A percentile compares a stretch with the other conserved stretches of the same genome.
These are phyloP conservation scores for Sporothrix brunneoviolacea DNA, from an alignment of 2,329 filamentous ascomycete species.

Conservation along the genomic window DNA sequence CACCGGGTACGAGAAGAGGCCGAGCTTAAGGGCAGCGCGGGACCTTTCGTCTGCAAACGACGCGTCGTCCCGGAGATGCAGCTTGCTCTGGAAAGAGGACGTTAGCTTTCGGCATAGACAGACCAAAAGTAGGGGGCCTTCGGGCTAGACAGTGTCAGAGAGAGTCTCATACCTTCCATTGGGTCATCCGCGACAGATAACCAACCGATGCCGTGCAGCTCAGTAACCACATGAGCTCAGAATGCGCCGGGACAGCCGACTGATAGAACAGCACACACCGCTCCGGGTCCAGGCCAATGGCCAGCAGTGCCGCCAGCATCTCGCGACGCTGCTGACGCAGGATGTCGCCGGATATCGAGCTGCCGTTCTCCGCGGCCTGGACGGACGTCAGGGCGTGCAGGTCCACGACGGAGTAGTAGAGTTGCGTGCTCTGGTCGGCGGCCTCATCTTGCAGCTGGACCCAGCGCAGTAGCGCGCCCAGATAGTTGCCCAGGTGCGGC, in stretches of 20 bases:
- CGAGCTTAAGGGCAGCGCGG: conserved; percentile 65
- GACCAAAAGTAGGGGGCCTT: too few relatives aligned
- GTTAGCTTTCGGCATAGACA: neutral
- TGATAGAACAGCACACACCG: conserved; percentile 63
- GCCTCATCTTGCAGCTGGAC: conserved; percentile 66
- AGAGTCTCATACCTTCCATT: conserved; percentile 70
- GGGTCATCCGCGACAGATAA: conserved; percentile 96
- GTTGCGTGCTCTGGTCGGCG: conserved; percentile 34
- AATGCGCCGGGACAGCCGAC: conserved; percentile 63
- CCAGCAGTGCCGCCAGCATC: conserved; percentile 71
- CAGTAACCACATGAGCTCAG: conserved; percentile 95
- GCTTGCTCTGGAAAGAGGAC: conserved; percentile 54
- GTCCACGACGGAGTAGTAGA: conserved; percentile 86
- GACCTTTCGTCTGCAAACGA: conserved; percentile 51
- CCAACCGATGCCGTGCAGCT: conserved; percentile 88
- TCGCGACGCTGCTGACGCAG: conserved; percentile 63
- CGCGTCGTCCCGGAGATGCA: conserved; percentile 55
- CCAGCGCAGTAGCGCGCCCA: conserved; percentile 86
- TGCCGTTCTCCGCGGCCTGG: neutral
- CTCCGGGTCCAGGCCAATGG: conserved; percentile 75
- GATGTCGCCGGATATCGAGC: conserved; percentile 37
- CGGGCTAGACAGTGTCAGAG: too few relatives aligned
- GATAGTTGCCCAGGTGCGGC: conserved; percentile 91
- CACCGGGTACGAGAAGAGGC: conserved; percentile 92
- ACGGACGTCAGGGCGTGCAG: conserved; percentile 75